Evolutionary conservation across 2,329 filamentous ascomycete species (phyloP).

Genomic region (Paecilomyces variotii): DNA sequence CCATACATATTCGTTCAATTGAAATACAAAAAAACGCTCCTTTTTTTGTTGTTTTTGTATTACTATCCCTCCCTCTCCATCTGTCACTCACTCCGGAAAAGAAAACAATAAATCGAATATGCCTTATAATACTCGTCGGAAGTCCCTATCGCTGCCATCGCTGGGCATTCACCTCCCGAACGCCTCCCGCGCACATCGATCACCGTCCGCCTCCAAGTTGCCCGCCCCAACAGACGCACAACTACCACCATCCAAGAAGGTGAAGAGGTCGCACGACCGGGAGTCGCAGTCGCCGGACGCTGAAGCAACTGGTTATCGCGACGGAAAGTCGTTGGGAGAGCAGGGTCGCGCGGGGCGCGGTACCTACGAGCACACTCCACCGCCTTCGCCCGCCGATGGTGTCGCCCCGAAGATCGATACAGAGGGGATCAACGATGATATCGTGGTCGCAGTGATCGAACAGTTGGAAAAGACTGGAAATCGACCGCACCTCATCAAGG

Average conservation of each 20-base stretch:
- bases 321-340: constrained; percentile 20
- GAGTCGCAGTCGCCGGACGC: constrained; percentile 36
- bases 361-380: constrained; percentile 66
- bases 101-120: constrained; percentile 39
- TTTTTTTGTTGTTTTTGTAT: constrained; percentile 11
- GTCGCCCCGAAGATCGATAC: constrained; percentile 59
- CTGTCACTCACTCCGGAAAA: constrained; percentile 4
- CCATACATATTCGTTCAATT: constrained; percentile 11
- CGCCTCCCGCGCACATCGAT: constrained; percentile 48
- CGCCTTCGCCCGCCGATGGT: constrained; percentile 59
- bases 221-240: constrained; percentile 51
- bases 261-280: constrained; percentile 67
- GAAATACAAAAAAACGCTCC: constrained; percentile 13
- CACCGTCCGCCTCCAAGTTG: constrained; percentile 55
- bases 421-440: constrained; percentile 84
- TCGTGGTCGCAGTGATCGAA: constrained; percentile 82
- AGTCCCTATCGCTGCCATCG: constrained; percentile 86
- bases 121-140: constrained; percentile 95
- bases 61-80: constrained; percentile 3
- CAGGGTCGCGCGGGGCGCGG: constrained; percentile 34
- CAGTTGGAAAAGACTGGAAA: constrained; percentile 87
- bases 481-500: constrained; percentile 87
- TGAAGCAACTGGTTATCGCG: constrained; percentile 19
- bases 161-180: constrained; percentile 79
- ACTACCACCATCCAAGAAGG: constrained; percentile 53